Evolutionary conservation across 169 alveolate genomes (phyloP).

Genomic region (Eimeria falciformis): DNA sequence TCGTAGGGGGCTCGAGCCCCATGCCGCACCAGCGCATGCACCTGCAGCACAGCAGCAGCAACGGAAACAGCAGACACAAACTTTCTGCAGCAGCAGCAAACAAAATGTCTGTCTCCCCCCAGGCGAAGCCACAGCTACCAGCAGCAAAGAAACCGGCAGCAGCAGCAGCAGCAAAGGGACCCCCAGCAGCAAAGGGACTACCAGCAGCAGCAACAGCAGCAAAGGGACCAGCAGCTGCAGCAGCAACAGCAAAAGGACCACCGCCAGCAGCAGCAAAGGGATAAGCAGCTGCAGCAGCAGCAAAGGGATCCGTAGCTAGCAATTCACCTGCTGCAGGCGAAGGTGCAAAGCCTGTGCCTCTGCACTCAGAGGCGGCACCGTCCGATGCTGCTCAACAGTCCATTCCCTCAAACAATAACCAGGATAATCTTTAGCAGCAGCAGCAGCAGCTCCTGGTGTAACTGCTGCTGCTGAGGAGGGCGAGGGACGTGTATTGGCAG

Average conservation of each 20-base stretch:
- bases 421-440: constrained; percentile 11
- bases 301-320: background rate
- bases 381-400: constrained; percentile 23
- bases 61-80: background rate
- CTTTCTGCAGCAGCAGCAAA: too few species aligned
- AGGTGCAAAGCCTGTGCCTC: constrained; percentile 26
- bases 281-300: background rate
- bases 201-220: constrained; percentile 17
- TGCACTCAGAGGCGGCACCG: constrained; percentile 48
- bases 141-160: too few species aligned
- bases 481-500: background rate
- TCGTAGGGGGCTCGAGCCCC: constrained; percentile 61
- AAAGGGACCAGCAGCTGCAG: background rate
- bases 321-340: constrained; percentile 30
- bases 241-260: background rate
- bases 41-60: constrained; percentile 59
- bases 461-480: background rate
- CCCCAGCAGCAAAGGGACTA: background rate
- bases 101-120: too few species aligned
- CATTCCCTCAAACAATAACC: constrained; percentile 54
- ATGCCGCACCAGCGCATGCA: constrained; percentile 64
- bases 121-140: too few species aligned
- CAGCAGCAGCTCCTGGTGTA: constrained; percentile 15
- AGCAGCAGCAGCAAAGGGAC: constrained; percentile 1
- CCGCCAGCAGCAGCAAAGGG: background rate